Base-by-base conservation (phyloP, 192 early-diverging fungal genomes). In the Coemansia sp. region DNA sequence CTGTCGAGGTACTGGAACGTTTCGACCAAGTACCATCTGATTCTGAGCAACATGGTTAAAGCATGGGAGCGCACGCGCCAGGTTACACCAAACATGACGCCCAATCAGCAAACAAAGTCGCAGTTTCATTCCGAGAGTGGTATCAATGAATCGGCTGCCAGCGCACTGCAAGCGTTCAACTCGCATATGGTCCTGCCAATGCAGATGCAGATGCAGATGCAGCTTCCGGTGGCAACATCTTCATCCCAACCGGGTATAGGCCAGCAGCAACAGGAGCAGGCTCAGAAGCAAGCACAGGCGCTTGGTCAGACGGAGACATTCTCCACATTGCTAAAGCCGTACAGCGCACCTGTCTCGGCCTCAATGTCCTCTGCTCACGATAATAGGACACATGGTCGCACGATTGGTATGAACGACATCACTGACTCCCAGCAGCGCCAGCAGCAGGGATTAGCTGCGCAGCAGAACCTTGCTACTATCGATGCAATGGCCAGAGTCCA, bases 1-100 rank as follows among this genome's bases (percentile, higher is more conserved):
- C 72, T 83, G 25, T 74, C 75, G 32, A 68, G 75, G 33, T 83
- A 77, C 67, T 83, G 80, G 80, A 78, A 66, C 30, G 76, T 83
- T 14, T 74, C 80, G 33, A 62, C 62, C 49, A 83, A 83, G 69
- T 83, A 83, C 69, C 80, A 83, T 49, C 49, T 75, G 34, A 63
- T 83, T 18, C 61, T 83, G 48, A 75, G 75, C 66, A 66, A 64
- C 16, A 78, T 83, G 72, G 80, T 83, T 49, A 83, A 83, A 69
- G 80, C 80, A 7, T 83, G 80, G 80, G 80, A 83, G 66, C 72
- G 66, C 59, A 70, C 79, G 18, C 61, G 79, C 42, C 70, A 82
- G 65, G 51, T 60, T 7, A 76, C 79, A 3, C 74, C 79, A 17
- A 73, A 52, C 55, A n/a, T 66, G 63, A 56, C 73, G 11, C 61